These are phyloP conservation scores for Penicillium sp. DNA, from an alignment of 2,329 filamentous ascomycete genomes.

Conservation along the genomic window DNA sequence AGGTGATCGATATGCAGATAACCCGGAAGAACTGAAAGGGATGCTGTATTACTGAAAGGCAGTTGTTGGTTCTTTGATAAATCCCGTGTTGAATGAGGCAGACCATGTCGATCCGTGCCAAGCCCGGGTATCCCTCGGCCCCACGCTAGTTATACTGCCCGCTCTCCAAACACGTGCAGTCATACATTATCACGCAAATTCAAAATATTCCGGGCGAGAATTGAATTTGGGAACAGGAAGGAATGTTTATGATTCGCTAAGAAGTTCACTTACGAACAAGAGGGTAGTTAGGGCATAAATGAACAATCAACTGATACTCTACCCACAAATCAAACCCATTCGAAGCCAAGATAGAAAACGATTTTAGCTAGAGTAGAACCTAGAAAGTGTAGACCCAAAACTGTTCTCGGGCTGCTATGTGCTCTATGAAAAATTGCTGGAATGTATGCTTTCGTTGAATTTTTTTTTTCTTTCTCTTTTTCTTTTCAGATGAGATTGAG, in stretches of 20 bases:
- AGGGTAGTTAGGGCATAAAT: too few species aligned
- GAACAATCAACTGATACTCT: too few species aligned
- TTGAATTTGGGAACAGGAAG: background rate
- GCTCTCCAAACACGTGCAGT: background rate
- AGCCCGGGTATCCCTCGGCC: slow-evolving; percentile 25
- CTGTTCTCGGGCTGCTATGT: too few species aligned
- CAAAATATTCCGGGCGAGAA: background rate
- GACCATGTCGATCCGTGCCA: slow-evolving; percentile 14
- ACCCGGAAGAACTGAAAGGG: background rate
- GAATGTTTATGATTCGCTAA: background rate
- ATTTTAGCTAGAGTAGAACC: too few species aligned
- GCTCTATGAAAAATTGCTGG: too few species aligned
- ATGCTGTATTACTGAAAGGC: background rate
- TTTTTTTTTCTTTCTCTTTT: too few species aligned
- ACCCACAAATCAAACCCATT: too few species aligned
- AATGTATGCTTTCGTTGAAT: too few species aligned
- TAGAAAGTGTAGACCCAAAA: too few species aligned
- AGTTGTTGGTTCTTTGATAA: background rate
- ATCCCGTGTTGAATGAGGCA: background rate
- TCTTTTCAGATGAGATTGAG: too few species aligned
- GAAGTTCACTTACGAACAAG: background rate
- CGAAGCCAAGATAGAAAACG: too few species aligned
- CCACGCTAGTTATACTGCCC: background rate
- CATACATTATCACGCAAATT: background rate
- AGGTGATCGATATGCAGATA: background rate